phyloP scores from a whole-genome alignment of 2,329 filamentous ascomycete genomes.

The Aspergillus glaucus region DNA sequence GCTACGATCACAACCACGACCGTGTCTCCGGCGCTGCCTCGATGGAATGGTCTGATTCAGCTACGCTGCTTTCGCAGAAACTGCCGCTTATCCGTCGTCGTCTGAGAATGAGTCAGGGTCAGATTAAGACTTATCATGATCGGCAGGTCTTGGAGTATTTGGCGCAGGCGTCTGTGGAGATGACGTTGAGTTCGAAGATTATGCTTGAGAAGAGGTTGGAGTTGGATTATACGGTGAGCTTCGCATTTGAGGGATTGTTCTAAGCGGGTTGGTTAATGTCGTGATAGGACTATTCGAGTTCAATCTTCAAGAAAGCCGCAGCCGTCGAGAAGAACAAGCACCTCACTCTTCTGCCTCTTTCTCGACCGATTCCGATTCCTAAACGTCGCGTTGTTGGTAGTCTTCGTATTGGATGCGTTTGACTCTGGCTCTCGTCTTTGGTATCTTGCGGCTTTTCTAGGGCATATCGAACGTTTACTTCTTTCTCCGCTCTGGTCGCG shows the following conservation, averaged over 20 bases:
- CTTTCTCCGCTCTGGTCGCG: too few species aligned
- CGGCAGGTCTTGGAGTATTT: neutral
- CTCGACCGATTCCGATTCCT: neutral
- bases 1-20: neutral
- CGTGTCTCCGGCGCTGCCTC: neutral
- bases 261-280: too few species aligned
- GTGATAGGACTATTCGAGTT: too few species aligned
- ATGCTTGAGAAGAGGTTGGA: slow-evolving; percentile 1
- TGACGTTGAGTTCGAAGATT: neutral
- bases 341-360: neutral
- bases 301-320: too few species aligned
- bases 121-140: neutral
- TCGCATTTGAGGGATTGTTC: too few species aligned
- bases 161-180: neutral
- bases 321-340: too few species aligned
- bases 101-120: neutral
- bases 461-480: too few species aligned
- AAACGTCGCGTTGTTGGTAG: neutral
- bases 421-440: slow-evolving; percentile 15
- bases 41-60: neutral
- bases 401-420: neutral
- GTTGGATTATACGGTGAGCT: too few species aligned
- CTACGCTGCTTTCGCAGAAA: neutral
- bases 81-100: neutral
- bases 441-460: slow-evolving; percentile 4